Base-by-base conservation (phyloP, 1,139 yeast species). In the Kodamaea sp. region DNA sequence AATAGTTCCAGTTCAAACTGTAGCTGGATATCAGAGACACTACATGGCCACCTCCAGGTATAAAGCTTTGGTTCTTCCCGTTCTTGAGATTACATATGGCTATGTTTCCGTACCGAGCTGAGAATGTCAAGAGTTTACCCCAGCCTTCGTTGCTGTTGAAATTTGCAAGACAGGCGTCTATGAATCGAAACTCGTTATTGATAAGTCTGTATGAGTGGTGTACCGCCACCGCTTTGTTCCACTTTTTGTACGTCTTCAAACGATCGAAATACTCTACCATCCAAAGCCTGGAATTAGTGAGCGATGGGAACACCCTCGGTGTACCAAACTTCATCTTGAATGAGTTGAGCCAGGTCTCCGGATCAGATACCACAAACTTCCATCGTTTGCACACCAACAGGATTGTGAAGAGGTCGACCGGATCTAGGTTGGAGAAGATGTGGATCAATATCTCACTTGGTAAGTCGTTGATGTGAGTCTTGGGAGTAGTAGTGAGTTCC, bases 371-470 rank as follows among this genome's bases (percentile, higher is more conserved):
- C 5, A 79, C 66, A 28, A 51, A 49, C 38, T 73, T 58, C 75
- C 87, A 78, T 13, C 61, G 52, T 26, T 59, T 67, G 47, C 87
- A 80, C 3, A 82, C 83, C 27, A 69, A 57, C 20, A 80, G 66
- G 13, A 79, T 52, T 15, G 59, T 59, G 34, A 65, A 61, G 26
- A 83, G 61, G 31, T 81, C 78, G 9, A 63, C 53, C 4, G 83
- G 78, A 33, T 80, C 85, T 12, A 82, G 62, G 41, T 74, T 63
- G 18, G 81, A 66, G 43, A 83, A 75, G 13, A 82, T 64, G 32
- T 69, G 63, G 32, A 79, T 72, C 40, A 82, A 59, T 4, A 82
- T 51, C 52, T 83, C 92, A 1, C 65, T 48, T 1, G 90, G 90
- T 7, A 83, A 60, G 16, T 66, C 66, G 39, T 63, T 59, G 23